These are phyloP conservation scores for Xylaria bambusicola DNA, from an alignment of 495 filamentous ascomycete genomes.

Conservation along the genomic window DNA sequence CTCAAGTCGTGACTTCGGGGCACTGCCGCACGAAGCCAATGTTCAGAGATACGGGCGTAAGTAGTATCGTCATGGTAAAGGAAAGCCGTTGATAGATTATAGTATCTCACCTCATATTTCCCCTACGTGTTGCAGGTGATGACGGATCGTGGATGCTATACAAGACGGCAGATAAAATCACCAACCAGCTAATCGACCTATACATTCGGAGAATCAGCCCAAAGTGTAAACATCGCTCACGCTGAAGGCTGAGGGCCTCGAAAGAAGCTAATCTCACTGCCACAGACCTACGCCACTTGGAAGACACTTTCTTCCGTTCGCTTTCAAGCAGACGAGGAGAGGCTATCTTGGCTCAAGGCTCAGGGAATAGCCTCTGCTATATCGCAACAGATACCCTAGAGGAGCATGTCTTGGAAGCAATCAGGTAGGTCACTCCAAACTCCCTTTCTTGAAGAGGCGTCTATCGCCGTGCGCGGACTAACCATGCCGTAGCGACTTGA, in stretches of 20 bases:
- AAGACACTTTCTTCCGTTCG: constrained; percentile 7
- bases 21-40: neutral
- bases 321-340: constrained; percentile 6
- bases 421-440: neutral
- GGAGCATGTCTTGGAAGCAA: constrained; percentile 2
- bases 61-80: neutral
- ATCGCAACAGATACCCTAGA: constrained; percentile 10
- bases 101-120: constrained; percentile 15
- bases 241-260: neutral
- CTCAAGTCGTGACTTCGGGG: neutral
- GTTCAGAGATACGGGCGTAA: constrained; percentile 3
- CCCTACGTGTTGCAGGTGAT: constrained; percentile 1
- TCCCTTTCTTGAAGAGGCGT: neutral
- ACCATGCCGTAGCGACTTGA: constrained; percentile 10
- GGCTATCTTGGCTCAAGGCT: neutral
- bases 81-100: neutral
- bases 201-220: constrained; percentile 6
- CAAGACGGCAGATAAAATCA: constrained; percentile 1
- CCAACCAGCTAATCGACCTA: constrained; percentile 5
- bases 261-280: neutral
- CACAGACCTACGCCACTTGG: constrained; percentile 1
- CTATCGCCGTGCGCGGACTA: neutral
- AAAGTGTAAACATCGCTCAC: neutral
- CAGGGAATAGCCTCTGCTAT: constrained; percentile 8
- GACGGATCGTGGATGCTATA: constrained; percentile 2